Percentiles rank a stretch among this genome's conserved stretches.
Evolutionary conservation across 148 eudicot species (phyloP).

Genomic region (Mesembryanthemum crystallinum): DNA sequence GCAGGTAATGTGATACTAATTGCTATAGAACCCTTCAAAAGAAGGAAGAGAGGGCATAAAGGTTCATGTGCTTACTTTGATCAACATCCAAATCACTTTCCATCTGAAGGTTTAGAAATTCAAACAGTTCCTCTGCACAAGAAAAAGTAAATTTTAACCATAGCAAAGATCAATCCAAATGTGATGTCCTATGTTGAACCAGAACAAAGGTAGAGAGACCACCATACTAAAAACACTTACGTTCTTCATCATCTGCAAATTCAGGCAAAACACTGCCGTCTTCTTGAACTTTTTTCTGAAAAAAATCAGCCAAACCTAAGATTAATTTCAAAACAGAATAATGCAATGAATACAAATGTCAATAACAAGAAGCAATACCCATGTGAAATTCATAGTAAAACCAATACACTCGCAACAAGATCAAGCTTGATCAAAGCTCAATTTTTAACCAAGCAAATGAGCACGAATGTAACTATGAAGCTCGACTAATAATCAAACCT

Average conservation of each 20-base stretch:
- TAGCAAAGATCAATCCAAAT: background rate
- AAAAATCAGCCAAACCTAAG: background rate
- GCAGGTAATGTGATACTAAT: background rate
- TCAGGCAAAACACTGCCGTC: conserved; percentile 79
- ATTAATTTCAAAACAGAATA: background rate
- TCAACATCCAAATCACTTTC: conserved; percentile 69
- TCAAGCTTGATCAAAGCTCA: too few relatives aligned
- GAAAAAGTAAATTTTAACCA: conserved; percentile 14
- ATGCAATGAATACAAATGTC: background rate
- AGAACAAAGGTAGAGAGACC: background rate
- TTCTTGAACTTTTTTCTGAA: conserved; percentile 72
- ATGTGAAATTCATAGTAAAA: background rate
- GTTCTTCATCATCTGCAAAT: conserved; percentile 80
- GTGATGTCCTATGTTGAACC: background rate
- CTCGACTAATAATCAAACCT: too few relatives aligned
- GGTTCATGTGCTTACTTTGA: conserved; percentile 49
- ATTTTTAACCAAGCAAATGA: too few relatives aligned
- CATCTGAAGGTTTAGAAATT: conserved; percentile 60
- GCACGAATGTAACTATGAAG: too few relatives aligned
- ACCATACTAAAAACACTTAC: conserved; percentile 36
- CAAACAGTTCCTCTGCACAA: conserved; percentile 73
- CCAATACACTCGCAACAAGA: too few relatives aligned
- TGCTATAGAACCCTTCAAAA: background rate
- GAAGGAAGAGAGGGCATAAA: conserved; percentile 2
- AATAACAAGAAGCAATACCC: background rate